Conservation (phyloP, 176 grass and related monocot genomes). For the Raddia guianensis region DNA sequence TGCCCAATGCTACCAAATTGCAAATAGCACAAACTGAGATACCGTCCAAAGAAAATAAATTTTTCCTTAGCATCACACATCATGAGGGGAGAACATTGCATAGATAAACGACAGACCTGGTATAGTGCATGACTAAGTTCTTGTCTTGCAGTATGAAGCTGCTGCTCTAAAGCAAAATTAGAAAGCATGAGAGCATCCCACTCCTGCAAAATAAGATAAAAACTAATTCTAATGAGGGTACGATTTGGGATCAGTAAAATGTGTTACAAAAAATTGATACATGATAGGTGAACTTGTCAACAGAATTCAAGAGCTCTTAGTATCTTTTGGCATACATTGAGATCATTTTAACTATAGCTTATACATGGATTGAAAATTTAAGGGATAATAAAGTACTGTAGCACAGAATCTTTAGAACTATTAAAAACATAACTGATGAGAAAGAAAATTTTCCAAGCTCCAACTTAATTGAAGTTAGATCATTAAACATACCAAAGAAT, state of each 20-base stretch:
- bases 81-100: constrained; percentile 2
- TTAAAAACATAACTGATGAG: not conserved
- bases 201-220: constrained; percentile 57
- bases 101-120: constrained; percentile 60
- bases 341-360: not conserved
- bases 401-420: not conserved
- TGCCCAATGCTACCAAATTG: not conserved
- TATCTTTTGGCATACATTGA: constrained; percentile 20
- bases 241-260: not conserved
- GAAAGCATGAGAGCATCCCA: constrained; percentile 99
- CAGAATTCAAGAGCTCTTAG: not conserved
- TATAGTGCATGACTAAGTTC: constrained; percentile 98
- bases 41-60: constrained; percentile 6
- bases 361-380: not conserved
- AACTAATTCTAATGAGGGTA: constrained; percentile 34
- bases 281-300: not conserved
- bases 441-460: constrained; percentile 17
- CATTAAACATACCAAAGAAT: not conserved
- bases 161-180: constrained; percentile 95
- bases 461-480: not conserved
- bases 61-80: constrained; percentile 5
- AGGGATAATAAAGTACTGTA: not conserved
- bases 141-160: constrained; percentile 93
- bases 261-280: not conserved
- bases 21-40: constrained; percentile 1